Evolutionary conservation across 1,284 basidiomycete genomes (phyloP).

Genomic region (Lentinus polychrous): DNA sequence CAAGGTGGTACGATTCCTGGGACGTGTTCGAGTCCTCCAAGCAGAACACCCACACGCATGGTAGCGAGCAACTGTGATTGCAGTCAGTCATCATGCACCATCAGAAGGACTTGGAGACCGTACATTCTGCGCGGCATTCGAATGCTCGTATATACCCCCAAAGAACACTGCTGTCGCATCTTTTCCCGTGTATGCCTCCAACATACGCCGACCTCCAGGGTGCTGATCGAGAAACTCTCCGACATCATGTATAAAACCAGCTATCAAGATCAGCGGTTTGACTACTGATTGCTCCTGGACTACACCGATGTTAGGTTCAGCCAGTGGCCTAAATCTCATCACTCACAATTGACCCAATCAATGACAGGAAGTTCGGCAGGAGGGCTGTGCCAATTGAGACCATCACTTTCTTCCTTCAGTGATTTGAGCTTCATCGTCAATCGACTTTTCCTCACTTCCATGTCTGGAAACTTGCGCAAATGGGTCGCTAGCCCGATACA

Average conservation of each 20-base stretch:
- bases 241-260: conserved; percentile 84
- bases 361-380: conserved; percentile 68
- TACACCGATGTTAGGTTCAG: conserved; percentile 19
- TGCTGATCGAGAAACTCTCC: conserved; percentile 72
- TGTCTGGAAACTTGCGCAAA: conserved; percentile 78
- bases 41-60: conserved; percentile 76
- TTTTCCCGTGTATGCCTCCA: conserved; percentile 62
- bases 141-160: conserved; percentile 78
- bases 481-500: conserved; percentile 67
- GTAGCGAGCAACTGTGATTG: conserved; percentile 57
- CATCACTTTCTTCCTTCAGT: conserved; percentile 58
- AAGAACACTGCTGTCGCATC: conserved; percentile 82
- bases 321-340: not conserved
- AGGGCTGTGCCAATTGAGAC: conserved; percentile 64
- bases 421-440: conserved; percentile 79
- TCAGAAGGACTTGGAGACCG: conserved; percentile 20
- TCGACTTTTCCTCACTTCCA: conserved; percentile 80
- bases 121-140: conserved; percentile 80
- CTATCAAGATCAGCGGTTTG: conserved; percentile 63
- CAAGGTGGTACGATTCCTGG: conserved; percentile 33
- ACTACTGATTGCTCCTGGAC: conserved; percentile 65
- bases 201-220: conserved; percentile 67
- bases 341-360: conserved; percentile 73
- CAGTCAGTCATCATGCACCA: not conserved
- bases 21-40: conserved; percentile 57